These are phyloP conservation scores for Trichoderma aggressivum DNA, from an alignment of 2,329 filamentous ascomycete genomes.

Conservation along the genomic window DNA sequence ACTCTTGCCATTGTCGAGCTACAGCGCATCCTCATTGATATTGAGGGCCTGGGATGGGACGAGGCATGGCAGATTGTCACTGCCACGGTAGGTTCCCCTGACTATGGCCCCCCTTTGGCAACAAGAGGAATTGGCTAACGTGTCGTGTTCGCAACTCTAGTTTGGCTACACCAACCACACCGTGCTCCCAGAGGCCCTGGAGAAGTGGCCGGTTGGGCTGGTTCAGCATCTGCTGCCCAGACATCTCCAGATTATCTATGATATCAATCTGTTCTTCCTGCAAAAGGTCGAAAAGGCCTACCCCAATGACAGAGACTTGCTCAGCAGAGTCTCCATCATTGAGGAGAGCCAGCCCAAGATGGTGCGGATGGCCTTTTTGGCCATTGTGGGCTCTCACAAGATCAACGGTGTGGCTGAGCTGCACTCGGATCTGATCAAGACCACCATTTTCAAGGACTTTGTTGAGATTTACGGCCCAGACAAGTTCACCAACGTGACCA, in stretches of 20 bases:
- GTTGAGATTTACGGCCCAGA: conserved; percentile 91
- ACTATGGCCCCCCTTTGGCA: not conserved
- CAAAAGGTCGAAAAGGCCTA: conserved; percentile 87
- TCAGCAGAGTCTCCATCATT: conserved; percentile 89
- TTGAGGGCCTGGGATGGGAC: conserved; percentile 91
- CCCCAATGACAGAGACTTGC: conserved; percentile 82
- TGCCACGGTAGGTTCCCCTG: conserved; percentile 51
- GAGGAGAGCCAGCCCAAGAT: conserved; percentile 97
- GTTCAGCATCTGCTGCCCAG: conserved; percentile 90
- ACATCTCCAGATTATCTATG: conserved; percentile 95
- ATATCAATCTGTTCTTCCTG: conserved; percentile 93
- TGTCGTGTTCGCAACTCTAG: conserved; percentile 27
- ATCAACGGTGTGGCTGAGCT: conserved; percentile 98
- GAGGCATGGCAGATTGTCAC: conserved; percentile 81
- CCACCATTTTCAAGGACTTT: conserved; percentile 99
- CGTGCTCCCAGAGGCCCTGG: conserved; percentile 89
- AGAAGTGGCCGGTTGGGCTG: conserved; percentile 96
- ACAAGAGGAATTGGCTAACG: not conserved
- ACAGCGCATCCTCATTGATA: conserved; percentile 84
- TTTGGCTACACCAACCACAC: conserved; percentile 99
- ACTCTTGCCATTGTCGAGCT: conserved; percentile 95
- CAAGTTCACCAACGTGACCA: conserved; percentile 98
- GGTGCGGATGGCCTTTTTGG: conserved; percentile 94
- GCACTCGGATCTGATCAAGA: conserved; percentile 96
- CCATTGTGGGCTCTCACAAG: conserved; percentile 96